Conservation (phyloP, 2,329 filamentous ascomycete species). For the Neurospora sp. region DNA sequence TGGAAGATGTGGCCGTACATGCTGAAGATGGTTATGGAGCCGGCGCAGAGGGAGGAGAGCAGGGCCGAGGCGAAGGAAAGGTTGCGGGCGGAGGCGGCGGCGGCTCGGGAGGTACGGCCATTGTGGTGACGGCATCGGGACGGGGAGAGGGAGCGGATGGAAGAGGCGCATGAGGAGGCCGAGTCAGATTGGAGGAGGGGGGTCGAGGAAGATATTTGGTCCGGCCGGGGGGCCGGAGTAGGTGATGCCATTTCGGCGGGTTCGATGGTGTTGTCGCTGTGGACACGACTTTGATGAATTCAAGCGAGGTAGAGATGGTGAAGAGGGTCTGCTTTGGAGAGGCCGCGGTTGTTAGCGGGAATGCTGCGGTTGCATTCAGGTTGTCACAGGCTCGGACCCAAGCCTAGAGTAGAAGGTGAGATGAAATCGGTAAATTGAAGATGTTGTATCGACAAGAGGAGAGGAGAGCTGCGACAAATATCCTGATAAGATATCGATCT, state of each 20-base stretch:
- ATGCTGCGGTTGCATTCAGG: neutral
- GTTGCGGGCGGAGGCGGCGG: conserved; percentile 26
- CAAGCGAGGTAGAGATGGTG: neutral
- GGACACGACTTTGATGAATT: neutral
- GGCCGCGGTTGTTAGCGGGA: neutral
- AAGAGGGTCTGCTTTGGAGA: neutral
- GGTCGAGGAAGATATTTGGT: neutral
- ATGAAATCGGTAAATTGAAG: neutral
- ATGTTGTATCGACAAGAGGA: too few relatives aligned
- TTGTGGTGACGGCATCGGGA: conserved; percentile 2
- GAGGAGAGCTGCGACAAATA: too few relatives aligned
- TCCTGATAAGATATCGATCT: too few relatives aligned
- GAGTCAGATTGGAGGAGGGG: conserved; percentile 2
- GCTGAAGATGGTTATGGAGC: conserved; percentile 87
- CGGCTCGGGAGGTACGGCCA: conserved; percentile 2
- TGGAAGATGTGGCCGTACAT: conserved; percentile 90
- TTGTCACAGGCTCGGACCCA: neutral
- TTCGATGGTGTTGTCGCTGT: neutral
- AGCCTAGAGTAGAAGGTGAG: neutral
- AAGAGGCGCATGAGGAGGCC: conserved; percentile 14
- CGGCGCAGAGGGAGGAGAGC: conserved; percentile 62
- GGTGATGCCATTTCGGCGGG: neutral
- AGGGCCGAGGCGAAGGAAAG: conserved; percentile 46
- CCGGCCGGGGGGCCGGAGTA: neutral
- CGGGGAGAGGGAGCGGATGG: conserved; percentile 13